Evolutionary conservation across 768 basidiomycete species (phyloP).

Genomic region (Suillus paluster): DNA sequence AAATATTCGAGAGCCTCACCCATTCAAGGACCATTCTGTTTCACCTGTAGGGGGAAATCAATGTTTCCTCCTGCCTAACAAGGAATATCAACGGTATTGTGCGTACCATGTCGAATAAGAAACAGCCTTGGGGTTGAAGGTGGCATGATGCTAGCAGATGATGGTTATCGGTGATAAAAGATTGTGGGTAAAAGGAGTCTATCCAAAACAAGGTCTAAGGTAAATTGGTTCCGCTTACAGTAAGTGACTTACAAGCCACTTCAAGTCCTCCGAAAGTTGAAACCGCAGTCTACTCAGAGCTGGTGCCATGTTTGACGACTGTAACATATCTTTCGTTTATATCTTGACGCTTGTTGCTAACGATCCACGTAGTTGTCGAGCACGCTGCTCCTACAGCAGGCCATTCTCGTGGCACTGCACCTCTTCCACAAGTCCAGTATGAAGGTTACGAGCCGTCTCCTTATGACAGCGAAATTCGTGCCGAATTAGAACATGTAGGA

Average conservation of each 20-base stretch:
- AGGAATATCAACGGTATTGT: not conserved
- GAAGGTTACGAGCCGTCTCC: conserved; percentile 89
- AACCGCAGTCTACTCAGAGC: not conserved
- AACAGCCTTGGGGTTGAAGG: conserved; percentile 76
- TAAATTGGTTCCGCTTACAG: not conserved
- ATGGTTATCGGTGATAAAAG: not conserved
- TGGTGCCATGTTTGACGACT: conserved; percentile 63
- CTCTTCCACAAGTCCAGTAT: conserved; percentile 69
- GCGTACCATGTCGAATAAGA: conserved; percentile 76
- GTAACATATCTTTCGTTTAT: conserved; percentile 31
- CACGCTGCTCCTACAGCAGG: conserved; percentile 63
- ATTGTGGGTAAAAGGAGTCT: not conserved
- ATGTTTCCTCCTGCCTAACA: not conserved
- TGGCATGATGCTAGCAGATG: conserved; percentile 25
- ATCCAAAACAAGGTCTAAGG: not conserved
- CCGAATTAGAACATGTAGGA: conserved; percentile 43
- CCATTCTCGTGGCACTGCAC: conserved; percentile 36
- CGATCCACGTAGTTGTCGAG: conserved; percentile 73
- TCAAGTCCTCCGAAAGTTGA: not conserved
- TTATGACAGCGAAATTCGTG: conserved; percentile 50
- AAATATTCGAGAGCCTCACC: conserved; percentile 46
- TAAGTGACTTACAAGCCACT: not conserved
- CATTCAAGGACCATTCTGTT: conserved; percentile 93
- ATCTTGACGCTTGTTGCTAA: conserved; percentile 12
- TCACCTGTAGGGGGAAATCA: conserved; percentile 58